phyloP scores from a whole-genome alignment of 2,329 filamentous ascomycete species.

The Hymenoscyphus repandus region DNA sequence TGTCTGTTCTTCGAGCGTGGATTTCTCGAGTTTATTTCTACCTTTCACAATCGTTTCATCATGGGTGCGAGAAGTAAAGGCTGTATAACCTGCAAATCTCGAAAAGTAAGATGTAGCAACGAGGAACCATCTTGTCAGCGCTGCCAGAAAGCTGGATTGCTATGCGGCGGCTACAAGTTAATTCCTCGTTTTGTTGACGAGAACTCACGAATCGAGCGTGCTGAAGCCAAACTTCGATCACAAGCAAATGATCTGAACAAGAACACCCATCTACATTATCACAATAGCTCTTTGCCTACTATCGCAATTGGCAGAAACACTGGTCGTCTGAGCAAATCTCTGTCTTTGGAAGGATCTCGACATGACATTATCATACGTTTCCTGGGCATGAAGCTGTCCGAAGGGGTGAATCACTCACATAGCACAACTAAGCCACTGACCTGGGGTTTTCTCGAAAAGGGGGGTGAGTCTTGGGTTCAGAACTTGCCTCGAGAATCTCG shows the following conservation, averaged over 20 bases:
- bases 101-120: neutral
- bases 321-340: neutral
- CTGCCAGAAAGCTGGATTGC: neutral
- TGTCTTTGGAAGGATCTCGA: neutral
- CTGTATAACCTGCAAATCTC: neutral
- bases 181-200: neutral
- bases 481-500: neutral
- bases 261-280: too few species aligned
- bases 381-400: neutral
- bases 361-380: neutral
- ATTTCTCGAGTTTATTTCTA: too few species aligned
- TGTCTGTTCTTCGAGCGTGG: too few species aligned
- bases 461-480: neutral
- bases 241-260: too few species aligned
- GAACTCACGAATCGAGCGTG: neutral
- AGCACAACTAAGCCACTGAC: too few species aligned
- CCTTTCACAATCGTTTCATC: neutral
- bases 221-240: too few species aligned
- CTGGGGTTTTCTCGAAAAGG: too few species aligned
- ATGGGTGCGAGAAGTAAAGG: neutral
- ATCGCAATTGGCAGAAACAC: too few species aligned
- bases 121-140: neutral
- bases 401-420: neutral
- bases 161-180: neutral
- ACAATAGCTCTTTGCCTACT: too few species aligned